These are phyloP conservation scores for Paratinospora sagittata DNA, from an alignment of 164 flowering plant genomes.

Conservation along the genomic window DNA sequence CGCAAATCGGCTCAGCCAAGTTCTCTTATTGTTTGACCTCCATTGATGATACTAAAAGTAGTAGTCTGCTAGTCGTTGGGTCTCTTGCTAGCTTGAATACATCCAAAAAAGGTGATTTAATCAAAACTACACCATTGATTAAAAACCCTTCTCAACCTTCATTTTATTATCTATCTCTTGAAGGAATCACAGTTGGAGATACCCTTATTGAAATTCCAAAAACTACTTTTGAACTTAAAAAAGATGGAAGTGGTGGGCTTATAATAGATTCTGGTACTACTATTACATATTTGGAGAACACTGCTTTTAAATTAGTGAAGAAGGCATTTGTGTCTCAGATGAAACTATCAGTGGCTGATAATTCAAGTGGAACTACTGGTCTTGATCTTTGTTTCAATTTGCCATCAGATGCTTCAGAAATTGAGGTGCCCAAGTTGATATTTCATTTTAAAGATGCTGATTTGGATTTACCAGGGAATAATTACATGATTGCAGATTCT, in stretches of 20 bases:
- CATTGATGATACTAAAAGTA: constrained; percentile 39
- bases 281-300: constrained; percentile 53
- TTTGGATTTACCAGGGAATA: constrained; percentile 66
- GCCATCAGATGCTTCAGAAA: constrained; percentile 23
- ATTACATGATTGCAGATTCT: constrained; percentile 61
- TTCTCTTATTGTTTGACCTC: constrained; percentile 83
- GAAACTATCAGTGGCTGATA: constrained; percentile 36
- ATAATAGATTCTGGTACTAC: constrained; percentile 94
- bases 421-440: constrained; percentile 56
- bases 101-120: background rate
- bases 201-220: constrained; percentile 40
- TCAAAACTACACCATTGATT: constrained; percentile 44
- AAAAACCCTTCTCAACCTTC: constrained; percentile 58
- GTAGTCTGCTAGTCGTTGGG: constrained; percentile 69
- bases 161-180: constrained; percentile 60
- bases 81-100: constrained; percentile 30
- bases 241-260: constrained; percentile 72
- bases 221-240: constrained; percentile 40
- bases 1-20: constrained; percentile 58
- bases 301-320: constrained; percentile 38
- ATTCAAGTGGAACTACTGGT: constrained; percentile 32
- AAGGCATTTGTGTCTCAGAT: constrained; percentile 53
- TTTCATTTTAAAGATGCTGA: constrained; percentile 70
- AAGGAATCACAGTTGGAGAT: constrained; percentile 71
- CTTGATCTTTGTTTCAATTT: constrained; percentile 68